A percentile compares a stretch with the other conserved stretches of the same genome.
Conservation (phyloP, 805 yeast species). For the Ogataea paradorogensis region DNA sequence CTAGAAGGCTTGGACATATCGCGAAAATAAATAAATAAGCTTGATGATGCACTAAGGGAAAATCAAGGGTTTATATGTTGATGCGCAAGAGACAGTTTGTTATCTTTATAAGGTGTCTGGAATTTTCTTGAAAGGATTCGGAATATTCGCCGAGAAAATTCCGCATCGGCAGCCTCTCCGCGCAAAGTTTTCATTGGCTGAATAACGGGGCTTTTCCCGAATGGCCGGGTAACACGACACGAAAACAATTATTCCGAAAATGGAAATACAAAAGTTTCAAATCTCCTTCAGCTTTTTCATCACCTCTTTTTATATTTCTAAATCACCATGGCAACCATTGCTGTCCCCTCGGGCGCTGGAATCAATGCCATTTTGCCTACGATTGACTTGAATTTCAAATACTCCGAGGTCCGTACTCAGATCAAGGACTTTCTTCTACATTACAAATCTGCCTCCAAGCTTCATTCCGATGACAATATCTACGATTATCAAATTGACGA, state of each 20-base stretch:
- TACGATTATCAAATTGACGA: slow-evolving; percentile 36
- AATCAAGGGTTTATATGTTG: not conserved
- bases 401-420: slow-evolving; percentile 55
- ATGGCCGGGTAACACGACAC: slow-evolving; percentile 5
- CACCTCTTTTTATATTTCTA: not conserved
- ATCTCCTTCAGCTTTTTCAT: slow-evolving; percentile 9
- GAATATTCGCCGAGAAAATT: slow-evolving; percentile 13
- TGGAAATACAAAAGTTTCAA: slow-evolving; percentile 10
- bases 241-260: slow-evolving; percentile 10
- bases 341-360: slow-evolving; percentile 18
- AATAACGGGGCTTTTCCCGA: not conserved
- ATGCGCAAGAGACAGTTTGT: not conserved
- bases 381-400: slow-evolving; percentile 45
- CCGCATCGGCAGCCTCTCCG: slow-evolving; percentile 7
- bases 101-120: slow-evolving; percentile 9
- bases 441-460: slow-evolving; percentile 46
- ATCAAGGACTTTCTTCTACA: slow-evolving; percentile 66
- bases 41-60: not conserved
- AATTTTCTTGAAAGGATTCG: slow-evolving; percentile 13
- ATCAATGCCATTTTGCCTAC: slow-evolving; percentile 27
- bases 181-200: slow-evolving; percentile 8
- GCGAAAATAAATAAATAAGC: not conserved
- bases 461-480: slow-evolving; percentile 30
- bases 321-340: slow-evolving; percentile 25
- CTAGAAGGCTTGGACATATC: not conserved